A percentile compares a stretch with the other conserved stretches of the same genome.
Evolutionary conservation across 768 basidiomycete genomes (phyloP).

Genomic region (Rickenella mellea): DNA sequence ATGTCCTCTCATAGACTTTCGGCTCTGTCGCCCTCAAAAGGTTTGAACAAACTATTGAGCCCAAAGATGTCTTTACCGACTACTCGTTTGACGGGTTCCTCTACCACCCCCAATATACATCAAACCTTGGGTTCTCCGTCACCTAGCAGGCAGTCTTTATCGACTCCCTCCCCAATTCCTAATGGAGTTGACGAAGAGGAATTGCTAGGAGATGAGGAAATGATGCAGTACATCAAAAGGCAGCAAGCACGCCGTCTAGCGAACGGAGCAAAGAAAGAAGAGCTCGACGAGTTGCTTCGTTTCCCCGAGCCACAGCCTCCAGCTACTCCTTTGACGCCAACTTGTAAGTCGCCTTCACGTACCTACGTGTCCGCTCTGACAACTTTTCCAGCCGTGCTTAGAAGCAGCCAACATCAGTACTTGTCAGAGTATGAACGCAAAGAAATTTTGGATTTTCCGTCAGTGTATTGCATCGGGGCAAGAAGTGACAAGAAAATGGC

Average conservation of each 20-base stretch:
- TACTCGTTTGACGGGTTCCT: constrained; percentile 44
- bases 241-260: constrained; percentile 85
- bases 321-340: constrained; percentile 50
- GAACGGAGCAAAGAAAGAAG: constrained; percentile 73
- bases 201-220: constrained; percentile 87
- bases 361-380: neutral
- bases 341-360: constrained; percentile 40
- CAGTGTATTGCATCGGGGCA: constrained; percentile 75
- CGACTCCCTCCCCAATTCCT: constrained; percentile 78
- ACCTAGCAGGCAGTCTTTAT: constrained; percentile 56
- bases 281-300: constrained; percentile 77
- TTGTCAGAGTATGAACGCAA: constrained; percentile 85
- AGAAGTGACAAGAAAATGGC: constrained; percentile 80
- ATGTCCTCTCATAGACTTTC: constrained; percentile 61
- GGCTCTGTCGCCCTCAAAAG: constrained; percentile 76
- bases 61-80: constrained; percentile 65
- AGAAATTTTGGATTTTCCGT: constrained; percentile 82
- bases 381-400: constrained; percentile 44
- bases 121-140: constrained; percentile 53
- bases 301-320: constrained; percentile 90
- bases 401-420: constrained; percentile 53
- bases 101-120: constrained; percentile 39
- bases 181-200: constrained; percentile 80
- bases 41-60: constrained; percentile 61
- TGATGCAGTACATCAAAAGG: constrained; percentile 87